Evolutionary conservation across 345 rosid species (phyloP).

Genomic region (Nephelium lappaceum): DNA sequence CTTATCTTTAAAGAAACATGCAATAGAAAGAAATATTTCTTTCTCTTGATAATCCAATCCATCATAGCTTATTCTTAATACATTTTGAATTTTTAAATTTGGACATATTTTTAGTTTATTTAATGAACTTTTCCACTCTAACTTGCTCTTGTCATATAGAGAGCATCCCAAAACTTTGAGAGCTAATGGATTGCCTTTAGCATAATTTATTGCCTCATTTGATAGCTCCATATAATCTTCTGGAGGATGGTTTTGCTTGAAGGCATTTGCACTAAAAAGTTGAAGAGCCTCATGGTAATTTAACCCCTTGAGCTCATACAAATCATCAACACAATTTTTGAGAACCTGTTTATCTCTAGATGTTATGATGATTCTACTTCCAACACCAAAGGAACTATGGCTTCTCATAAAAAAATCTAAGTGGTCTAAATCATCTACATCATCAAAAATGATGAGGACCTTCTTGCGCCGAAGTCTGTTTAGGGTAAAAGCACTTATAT

Average conservation of each 20-base stretch:
- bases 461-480: not conserved
- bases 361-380: slow-evolving; percentile 21
- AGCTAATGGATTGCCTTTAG: not conserved
- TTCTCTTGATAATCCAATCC: not conserved
- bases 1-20: slow-evolving; percentile 2
- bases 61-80: not conserved
- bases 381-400: slow-evolving; percentile 3
- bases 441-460: slow-evolving; percentile 21
- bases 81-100: not conserved
- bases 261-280: slow-evolving; percentile 1
- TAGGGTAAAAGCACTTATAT: not conserved
- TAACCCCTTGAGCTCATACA: not conserved
- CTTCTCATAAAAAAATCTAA: not conserved
- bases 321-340: not conserved
- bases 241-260: not conserved
- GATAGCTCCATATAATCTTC: not conserved
- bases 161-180: not conserved
- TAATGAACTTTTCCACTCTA: slow-evolving; percentile 1
- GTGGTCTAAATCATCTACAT: slow-evolving; percentile 8
- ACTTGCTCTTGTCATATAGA: not conserved
- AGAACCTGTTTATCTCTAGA: slow-evolving; percentile 15
- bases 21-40: slow-evolving; percentile 1
- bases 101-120: not conserved
- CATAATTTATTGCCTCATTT: not conserved
- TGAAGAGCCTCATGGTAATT: not conserved